Evolutionary conservation across 768 basidiomycete genomes (phyloP).

Genomic region (Pulveroboletus sp.): DNA sequence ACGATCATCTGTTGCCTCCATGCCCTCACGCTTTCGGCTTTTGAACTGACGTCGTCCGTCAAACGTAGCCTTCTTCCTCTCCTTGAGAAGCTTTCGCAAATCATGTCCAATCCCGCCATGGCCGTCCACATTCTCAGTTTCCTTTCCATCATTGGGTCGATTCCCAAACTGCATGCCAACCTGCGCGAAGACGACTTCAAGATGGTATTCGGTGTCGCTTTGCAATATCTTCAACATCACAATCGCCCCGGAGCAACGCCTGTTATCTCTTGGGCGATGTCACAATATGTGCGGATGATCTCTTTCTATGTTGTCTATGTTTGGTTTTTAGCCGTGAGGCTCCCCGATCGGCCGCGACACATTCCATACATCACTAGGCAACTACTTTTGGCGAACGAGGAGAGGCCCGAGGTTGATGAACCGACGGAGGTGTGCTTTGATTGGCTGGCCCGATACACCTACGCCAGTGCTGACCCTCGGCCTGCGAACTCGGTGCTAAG

Average conservation of each 20-base stretch:
- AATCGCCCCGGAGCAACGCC: constrained; percentile 60
- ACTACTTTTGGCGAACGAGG: constrained; percentile 82
- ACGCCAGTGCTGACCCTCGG: constrained; percentile 89
- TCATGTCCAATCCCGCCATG: constrained; percentile 92
- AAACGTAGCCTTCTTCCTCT: constrained; percentile 78
- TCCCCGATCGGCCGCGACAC: constrained; percentile 77
- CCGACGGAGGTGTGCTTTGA: constrained; percentile 97
- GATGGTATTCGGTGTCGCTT: constrained; percentile 90
- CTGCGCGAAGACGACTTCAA: constrained; percentile 90
- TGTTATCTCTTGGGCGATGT: constrained; percentile 77
- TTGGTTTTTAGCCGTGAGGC: constrained; percentile 90
- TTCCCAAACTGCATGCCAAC: constrained; percentile 78
- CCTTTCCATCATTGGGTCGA: constrained; percentile 81
- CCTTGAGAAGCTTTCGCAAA: constrained; percentile 83
- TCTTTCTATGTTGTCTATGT: constrained; percentile 90
- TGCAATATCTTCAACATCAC: constrained; percentile 92
- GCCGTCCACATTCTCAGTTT: constrained; percentile 96
- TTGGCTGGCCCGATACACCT: constrained; percentile 94
- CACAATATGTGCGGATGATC: constrained; percentile 87
- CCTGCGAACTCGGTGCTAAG: constrained; percentile 77
- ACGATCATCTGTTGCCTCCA: constrained; percentile 90
- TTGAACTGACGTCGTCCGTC: constrained; percentile 81
- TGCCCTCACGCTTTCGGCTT: constrained; percentile 82
- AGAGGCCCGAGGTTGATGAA: constrained; percentile 71
- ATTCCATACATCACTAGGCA: constrained; percentile 85